Conservation (phyloP, 2,329 filamentous ascomycete species). For the Coniochaeta sp. region DNA sequence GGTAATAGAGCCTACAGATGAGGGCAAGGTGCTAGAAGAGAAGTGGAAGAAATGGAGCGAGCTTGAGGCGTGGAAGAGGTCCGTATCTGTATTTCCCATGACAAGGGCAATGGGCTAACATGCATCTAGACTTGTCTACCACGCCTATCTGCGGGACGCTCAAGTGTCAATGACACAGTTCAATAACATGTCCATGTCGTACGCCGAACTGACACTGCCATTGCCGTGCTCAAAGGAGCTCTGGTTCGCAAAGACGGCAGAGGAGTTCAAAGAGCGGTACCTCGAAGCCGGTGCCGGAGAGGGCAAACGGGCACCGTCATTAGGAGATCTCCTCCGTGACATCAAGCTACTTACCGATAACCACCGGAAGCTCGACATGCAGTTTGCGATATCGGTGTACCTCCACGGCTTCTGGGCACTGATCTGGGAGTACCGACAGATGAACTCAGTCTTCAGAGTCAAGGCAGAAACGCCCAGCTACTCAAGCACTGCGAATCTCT, state of each 20-base stretch:
- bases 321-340: slow-evolving; percentile 51
- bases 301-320: slow-evolving; percentile 37
- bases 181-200: slow-evolving; percentile 59
- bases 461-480: slow-evolving; percentile 37
- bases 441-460: slow-evolving; percentile 40
- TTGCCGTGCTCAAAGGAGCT: slow-evolving; percentile 54
- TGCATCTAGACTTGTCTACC: slow-evolving; percentile 48
- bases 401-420: slow-evolving; percentile 60
- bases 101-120: too few relatives aligned
- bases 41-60: slow-evolving; percentile 62
- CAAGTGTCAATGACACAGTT: slow-evolving; percentile 62
- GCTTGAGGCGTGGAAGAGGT: slow-evolving; percentile 60
- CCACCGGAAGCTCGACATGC: slow-evolving; percentile 45
- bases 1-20: slow-evolving; percentile 33
- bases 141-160: slow-evolving; percentile 57
- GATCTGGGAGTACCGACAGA: slow-evolving; percentile 58
- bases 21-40: slow-evolving; percentile 47
- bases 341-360: slow-evolving; percentile 42
- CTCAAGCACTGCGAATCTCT: slow-evolving; percentile 31
- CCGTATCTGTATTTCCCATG: slow-evolving; percentile 1
- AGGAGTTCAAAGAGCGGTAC: slow-evolving; percentile 58
- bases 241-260: slow-evolving; percentile 58
- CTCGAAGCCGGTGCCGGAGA: slow-evolving; percentile 32
- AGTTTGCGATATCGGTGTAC: slow-evolving; percentile 51
- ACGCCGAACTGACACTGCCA: slow-evolving; percentile 60